Conservation (phyloP, 139 green algal genomes). For the Chlorella sorokiniana region DNA sequence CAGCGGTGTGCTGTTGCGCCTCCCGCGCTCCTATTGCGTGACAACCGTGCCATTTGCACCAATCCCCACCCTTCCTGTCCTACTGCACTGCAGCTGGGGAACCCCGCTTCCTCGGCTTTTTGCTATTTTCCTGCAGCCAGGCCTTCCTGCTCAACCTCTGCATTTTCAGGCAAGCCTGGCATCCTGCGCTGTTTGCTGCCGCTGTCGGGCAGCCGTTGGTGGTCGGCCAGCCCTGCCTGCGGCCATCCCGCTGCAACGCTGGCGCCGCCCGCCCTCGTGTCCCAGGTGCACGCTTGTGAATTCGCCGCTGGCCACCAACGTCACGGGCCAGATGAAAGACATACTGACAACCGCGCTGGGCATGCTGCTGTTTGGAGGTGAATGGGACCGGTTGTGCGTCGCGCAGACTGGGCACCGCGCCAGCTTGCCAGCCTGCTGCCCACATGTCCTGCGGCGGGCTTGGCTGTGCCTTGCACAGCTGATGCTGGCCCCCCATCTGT, state of each 20-base stretch:
- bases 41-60: no score
- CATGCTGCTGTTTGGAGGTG: constrained; percentile 59
- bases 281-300: constrained; percentile 59
- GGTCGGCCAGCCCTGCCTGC: neutral
- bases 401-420: neutral
- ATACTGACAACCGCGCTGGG: constrained; percentile 58
- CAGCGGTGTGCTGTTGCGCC: no score
- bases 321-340: constrained; percentile 68
- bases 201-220: neutral
- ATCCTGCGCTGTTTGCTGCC: neutral
- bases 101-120: constrained; percentile 46
- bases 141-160: constrained; percentile 66
- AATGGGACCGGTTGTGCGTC: neutral
- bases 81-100: constrained; percentile 34
- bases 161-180: constrained; percentile 49
- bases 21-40: no score
- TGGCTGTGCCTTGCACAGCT: no score
- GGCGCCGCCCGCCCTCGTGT: neutral
- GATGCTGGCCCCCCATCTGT: no score
- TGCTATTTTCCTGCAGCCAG: constrained; percentile 54
- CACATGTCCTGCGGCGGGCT: neutral
- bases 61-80: neutral
- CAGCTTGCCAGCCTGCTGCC: neutral
- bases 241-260: neutral
- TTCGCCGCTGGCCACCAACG: constrained; percentile 57